Evolutionary conservation across 1,284 basidiomycete species (phyloP), one percentile per base, ranked within the genome.

Genomic region (Cryptococcus amylolentus): DNA sequence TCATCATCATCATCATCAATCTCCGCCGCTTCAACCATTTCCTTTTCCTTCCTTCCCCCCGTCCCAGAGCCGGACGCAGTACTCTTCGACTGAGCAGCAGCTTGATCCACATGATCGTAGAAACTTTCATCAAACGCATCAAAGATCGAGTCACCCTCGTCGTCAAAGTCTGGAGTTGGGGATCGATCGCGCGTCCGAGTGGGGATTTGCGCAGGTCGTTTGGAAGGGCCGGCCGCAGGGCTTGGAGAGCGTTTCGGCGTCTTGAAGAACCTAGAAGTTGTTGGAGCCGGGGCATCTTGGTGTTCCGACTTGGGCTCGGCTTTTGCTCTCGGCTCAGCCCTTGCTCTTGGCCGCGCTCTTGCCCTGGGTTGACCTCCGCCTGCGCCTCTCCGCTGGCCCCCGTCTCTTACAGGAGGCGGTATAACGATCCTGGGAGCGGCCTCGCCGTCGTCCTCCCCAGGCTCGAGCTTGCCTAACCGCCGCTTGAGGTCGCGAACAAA

Each of bases 401-500:
- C 31, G 31, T 35, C 10, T 35, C 35, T 31, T 8, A 27, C 27
- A 45, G 31, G 18, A 14, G n/a, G 35, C 37, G 38, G 37, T 18
- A 37, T 35, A 14, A 27, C 51, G 2, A 23, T 38, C 23, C 47
- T 39, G 10, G 47, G 31, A 12, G 5, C 20, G 28, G n/a, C 18
- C 9, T 46, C 20, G 5, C 45, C 40, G 23, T 43, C 41, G 10
- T 44, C 43, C 16, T 49, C 40, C 35, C 26, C 20, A 39, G 31
- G 2, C 42, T 48, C 51, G 14, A 51, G 49, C 40, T 68, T 71
- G 47, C 57, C 62, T 46, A 70, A 55, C 20, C 66, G 59, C 49
- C 58, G 55, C 41, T 56, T 49, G 6, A 61, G 61, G 23, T 56
- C 62, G 12, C 40, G 51, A 46, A 71, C 50, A 51, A 78, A 78